A percentile compares a stretch with the other conserved stretches of the same genome.
These are phyloP conservation scores for Fusarium pseudoanthophilum DNA, from an alignment of 2,329 filamentous ascomycete species.

Conservation along the genomic window DNA sequence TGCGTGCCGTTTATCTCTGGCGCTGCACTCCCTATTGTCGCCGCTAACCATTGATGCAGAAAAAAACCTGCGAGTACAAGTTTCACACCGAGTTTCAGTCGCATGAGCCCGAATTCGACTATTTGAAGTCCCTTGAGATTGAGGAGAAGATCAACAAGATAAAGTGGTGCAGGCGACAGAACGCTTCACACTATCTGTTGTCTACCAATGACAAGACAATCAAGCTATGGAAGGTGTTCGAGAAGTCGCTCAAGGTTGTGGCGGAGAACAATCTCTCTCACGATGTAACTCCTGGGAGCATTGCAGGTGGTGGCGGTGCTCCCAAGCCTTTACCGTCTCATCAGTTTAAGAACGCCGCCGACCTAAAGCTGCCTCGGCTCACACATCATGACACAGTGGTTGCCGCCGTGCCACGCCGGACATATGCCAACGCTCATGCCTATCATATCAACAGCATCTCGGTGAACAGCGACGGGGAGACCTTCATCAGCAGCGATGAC, in stretches of 20 bases:
- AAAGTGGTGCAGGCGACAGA: slow-evolving; percentile 98
- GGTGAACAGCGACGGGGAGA: slow-evolving; percentile 99
- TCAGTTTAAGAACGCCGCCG: slow-evolving; percentile 81
- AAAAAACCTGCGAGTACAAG: slow-evolving; percentile 99
- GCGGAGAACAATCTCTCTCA: slow-evolving; percentile 98
- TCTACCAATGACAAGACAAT: slow-evolving; percentile 99
- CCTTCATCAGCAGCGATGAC: slow-evolving; percentile 98
- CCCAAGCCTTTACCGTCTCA: slow-evolving; percentile 75
- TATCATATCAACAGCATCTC: slow-evolving; percentile 99
- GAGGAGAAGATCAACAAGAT: slow-evolving; percentile 99
- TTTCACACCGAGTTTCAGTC: slow-evolving; percentile 99
- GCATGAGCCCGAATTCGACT: slow-evolving; percentile 99
- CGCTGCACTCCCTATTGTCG: background rate
- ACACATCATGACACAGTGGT: slow-evolving; percentile 99
- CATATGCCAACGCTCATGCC: slow-evolving; percentile 97
- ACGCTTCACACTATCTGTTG: slow-evolving; percentile 96
- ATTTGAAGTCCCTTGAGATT: slow-evolving; percentile 98
- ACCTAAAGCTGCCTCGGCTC: slow-evolving; percentile 92
- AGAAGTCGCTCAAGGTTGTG: slow-evolving; percentile 98
- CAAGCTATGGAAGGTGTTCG: slow-evolving; percentile 99
- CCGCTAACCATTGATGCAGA: slow-evolving; percentile 63
- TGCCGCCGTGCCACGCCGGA: slow-evolving; percentile 92
- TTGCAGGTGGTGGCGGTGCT: slow-evolving; percentile 80
- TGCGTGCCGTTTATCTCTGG: background rate
- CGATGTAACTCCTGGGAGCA: slow-evolving; percentile 83